Conservation (phyloP, 2,329 filamentous ascomycete genomes). For the Trichocomaceae sp. region DNA sequence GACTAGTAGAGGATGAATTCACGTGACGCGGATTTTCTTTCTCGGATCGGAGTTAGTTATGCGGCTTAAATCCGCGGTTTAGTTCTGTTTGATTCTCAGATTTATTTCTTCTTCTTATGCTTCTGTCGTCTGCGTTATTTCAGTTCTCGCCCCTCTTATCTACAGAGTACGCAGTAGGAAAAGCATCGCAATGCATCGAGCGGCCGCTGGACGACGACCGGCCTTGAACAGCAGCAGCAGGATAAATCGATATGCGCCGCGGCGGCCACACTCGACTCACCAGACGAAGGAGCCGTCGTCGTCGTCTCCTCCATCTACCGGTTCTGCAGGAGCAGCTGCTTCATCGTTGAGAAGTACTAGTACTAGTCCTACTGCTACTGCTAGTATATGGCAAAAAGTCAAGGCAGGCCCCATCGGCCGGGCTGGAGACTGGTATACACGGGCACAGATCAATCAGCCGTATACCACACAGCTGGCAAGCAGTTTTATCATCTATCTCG, state of each 20-base stretch:
- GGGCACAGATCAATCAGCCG: conserved; percentile 64
- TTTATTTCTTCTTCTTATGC: not conserved
- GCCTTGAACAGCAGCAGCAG: not conserved
- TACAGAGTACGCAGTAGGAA: no score
- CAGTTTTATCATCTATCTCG: conserved; percentile 69
- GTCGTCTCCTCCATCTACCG: conserved; percentile 13
- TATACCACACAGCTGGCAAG: conserved; percentile 73
- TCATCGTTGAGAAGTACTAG: conserved; percentile 12
- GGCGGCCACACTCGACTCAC: conserved; percentile 8
- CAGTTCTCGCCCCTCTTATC: no score
- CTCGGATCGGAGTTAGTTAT: not conserved
- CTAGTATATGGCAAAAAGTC: conserved; percentile 24
- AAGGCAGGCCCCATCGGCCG: conserved; percentile 22
- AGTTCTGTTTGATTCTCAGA: no score
- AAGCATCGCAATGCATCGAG: conserved; percentile 5
- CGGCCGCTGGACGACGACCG: conserved; percentile 8
- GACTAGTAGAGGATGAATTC: no score
- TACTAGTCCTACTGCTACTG: no score
- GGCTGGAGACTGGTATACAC: conserved; percentile 51
- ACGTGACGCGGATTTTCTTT: not conserved
- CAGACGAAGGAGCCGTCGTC: conserved; percentile 14
- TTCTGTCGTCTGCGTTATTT: no score
- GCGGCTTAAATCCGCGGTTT: no score
- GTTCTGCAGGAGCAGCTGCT: conserved; percentile 18
- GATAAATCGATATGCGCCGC: conserved; percentile 1